Evolutionary conservation across 352 stramenopile species (phyloP), one percentile per base, ranked within the genome.

Genomic region (Phytophthora sp.): DNA sequence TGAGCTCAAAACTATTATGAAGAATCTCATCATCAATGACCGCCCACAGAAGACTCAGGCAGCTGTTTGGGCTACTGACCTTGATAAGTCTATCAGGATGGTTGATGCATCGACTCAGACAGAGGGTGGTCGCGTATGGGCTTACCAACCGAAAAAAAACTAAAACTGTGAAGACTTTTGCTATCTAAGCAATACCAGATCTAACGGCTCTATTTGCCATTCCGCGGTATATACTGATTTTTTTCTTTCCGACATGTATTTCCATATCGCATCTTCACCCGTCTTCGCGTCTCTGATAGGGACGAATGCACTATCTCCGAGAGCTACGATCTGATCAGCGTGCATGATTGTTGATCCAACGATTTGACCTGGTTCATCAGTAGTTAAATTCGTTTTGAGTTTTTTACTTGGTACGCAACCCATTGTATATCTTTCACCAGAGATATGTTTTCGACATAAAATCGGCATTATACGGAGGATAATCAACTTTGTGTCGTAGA

Each of bases 1-100:
- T 18, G 58, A 66, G n/a, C 39, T 59, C 4, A 66, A 59, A 59
- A 4, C 46, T 0, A 60, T 59, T 23, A 66, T 66, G 58, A 69
- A 63, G 26, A 53, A 53, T 38, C 2, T 38, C 26, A 53, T 53
- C 45, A 53, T 53, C 20, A 2, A 53, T 53, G 45, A 53, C 45
- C 24, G 23, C 29, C 29, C 29, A 33, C 29, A 33, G 29, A 33
- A 33, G 29, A 33, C 29, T 33, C 29, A 33, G 29, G 45, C 45
- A 53, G 45, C 24, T 36, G 45, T 53, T 38, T 53, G 45, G 45
- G 45, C 45, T 36, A 53, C 24, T 2, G 58, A 59, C 33, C 47
- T 66, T 46, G 47, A 66, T 24, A 59, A 59, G 21, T 49, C 47
- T 2, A 47, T 59, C 1, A 55, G 2, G 6, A 66, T 59, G n/a